Evolutionary conservation across 2,329 filamentous ascomycete species (phyloP), one percentile per base, ranked within the genome.

Genomic region (Colletotrichum plurivorum): DNA sequence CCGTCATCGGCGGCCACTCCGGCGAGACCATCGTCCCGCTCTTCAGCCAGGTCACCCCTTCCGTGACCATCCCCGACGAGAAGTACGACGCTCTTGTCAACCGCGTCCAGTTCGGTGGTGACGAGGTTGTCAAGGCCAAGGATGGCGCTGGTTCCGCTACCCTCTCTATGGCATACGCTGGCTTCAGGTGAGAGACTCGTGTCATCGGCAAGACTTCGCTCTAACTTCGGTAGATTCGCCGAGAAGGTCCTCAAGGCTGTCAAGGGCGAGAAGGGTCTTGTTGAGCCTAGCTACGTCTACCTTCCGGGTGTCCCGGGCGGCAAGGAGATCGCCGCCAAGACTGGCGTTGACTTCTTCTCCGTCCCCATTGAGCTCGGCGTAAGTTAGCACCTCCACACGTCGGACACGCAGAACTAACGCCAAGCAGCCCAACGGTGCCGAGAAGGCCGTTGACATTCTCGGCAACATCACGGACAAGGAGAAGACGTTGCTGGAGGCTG

Each of bases 1-100:
- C 95, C 74, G 96, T 99, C 77, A 90, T 99, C 79, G 96, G 96
- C 79, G 96, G 96, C 72, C 96, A 99, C 90, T 98, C 95, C 70
- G 96, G 96, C 79, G 94, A 95, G 87, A 99, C 96, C 77, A 99
- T 99, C 78, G 95, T 99, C 66, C 96, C 96, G 58, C 90, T 99
- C 71, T 97, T 98, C 89, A 97, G 94, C 89, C 92, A 96, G 86
- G 90, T 94, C 75, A 90, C 91, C 78, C 94, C 95, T 67, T 81
- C 88, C 51, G 92, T 96, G 77, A 87, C 88, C 71, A 96, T 98
- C 73, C 94, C 95, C 54, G 88, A 88, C 71, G 94, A 98, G 80
- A 96, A 97, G 88, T 93, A 97, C 76, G 94, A 95, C 78, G 93
- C 90, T 73, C 88, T 99, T 58, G 91, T 97, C 78, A 93, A 98